A percentile compares a stretch with the other conserved stretches of the same genome.
Conservation (phyloP, 2,329 filamentous ascomycete genomes). For the Magnaporthales sp. region DNA sequence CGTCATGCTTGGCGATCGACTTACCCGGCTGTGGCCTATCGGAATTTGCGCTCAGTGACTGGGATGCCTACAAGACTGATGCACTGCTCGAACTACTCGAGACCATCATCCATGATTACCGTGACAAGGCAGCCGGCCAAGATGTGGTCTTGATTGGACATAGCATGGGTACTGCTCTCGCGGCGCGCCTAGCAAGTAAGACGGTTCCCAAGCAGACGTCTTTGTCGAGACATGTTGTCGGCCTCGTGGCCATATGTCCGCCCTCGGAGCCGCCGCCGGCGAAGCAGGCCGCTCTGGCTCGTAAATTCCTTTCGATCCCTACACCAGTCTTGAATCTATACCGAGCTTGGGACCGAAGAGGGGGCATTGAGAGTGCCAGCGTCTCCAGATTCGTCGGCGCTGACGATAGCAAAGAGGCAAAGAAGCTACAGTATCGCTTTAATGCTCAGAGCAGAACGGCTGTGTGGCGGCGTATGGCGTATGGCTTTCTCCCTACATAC, state of each 20-base stretch:
- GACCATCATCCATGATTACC: slow-evolving; percentile 63
- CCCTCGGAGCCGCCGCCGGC: slow-evolving; percentile 53
- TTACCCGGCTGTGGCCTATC: slow-evolving; percentile 85
- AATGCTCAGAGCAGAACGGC: slow-evolving; percentile 78
- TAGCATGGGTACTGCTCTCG: slow-evolving; percentile 79
- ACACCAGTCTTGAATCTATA: slow-evolving; percentile 66
- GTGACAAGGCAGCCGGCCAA: slow-evolving; percentile 54
- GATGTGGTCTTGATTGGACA: slow-evolving; percentile 76
- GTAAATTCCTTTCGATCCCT: slow-evolving; percentile 59
- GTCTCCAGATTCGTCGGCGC: slow-evolving; percentile 69
- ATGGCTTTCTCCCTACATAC: slow-evolving; percentile 58
- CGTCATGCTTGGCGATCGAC: slow-evolving; percentile 80
- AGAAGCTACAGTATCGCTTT: slow-evolving; percentile 60
- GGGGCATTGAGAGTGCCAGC: slow-evolving; percentile 69
- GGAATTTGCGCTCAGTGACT: slow-evolving; percentile 58
- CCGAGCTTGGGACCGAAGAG: slow-evolving; percentile 69
- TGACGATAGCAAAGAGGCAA: slow-evolving; percentile 56
- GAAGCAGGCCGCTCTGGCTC: slow-evolving; percentile 39
- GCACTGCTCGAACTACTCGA: slow-evolving; percentile 69
- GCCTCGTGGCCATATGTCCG: slow-evolving; percentile 76
- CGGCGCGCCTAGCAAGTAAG: slow-evolving; percentile 56
- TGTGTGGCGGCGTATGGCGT: slow-evolving; percentile 76
- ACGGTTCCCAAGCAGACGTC: slow-evolving; percentile 39
- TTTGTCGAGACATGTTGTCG: slow-evolving; percentile 50
- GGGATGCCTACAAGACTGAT: slow-evolving; percentile 72